Evolutionary conservation across 179 eudicot genomes (phyloP), one percentile per base, ranked within the genome.

Genomic region (Spergularia azorica): DNA sequence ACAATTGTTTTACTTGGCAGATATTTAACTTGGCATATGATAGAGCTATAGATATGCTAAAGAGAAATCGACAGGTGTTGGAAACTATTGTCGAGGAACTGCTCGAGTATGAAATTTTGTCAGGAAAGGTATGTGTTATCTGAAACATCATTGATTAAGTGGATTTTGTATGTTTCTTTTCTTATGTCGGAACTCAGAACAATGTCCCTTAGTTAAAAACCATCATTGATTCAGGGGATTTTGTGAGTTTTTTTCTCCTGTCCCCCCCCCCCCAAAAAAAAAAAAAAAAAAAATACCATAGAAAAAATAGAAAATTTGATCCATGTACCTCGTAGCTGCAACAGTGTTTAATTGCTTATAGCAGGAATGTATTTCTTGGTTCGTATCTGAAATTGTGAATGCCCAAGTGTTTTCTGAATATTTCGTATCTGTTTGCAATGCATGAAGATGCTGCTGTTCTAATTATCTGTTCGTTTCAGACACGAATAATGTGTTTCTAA

Each of bases 81-180:
- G 94, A 88, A 70, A 90, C 86, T 75, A 87, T 90, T 72, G 98
- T 92, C 50, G 92, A 90, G 73, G 92, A 94, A 76, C 82, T 94
- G 83, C 84, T 94, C 11, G 90, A 92, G 81, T 88, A 81, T 83
- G 95, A 92, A 79, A 83, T 90, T 67, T 81, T 94, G 84, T 81
- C 91, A 7, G 92, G 96, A 87, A 92, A 89, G 98, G 98, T 84
- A 68, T 70, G 84, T 63, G 36, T 21, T 77, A 41, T 51, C 60
- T 56, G 43, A 54, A 32, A 57, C 70, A n/a, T 52, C 57, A 15
- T 59, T 68, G 50, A 36, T 43, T 17, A 32, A 20, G 69, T 43
- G 26, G 55, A 43, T 67, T 17, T 16, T 43, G 16, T 55, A 10
- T 59, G 54, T 4, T 69, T 60, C 39, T 52, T 60, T 50, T 39